A percentile compares a stretch with the other conserved stretches of the same genome.
These are phyloP conservation scores for Vitis hybrid DNA, from an alignment of 177 flowering plant genomes.

Conservation along the genomic window DNA sequence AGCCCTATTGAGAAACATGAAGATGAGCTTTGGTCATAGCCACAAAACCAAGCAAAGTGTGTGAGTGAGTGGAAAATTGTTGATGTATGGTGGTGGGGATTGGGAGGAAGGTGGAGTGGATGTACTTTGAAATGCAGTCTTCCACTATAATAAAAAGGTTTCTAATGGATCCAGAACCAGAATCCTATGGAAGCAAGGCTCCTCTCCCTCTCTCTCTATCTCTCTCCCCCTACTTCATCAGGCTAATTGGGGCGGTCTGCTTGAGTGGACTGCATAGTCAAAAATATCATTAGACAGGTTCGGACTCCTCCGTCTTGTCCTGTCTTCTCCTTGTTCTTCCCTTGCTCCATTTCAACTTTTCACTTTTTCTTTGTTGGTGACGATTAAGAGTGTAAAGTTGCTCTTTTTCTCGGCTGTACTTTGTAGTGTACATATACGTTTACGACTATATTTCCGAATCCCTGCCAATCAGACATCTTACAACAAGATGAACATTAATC, in stretches of 20 bases:
- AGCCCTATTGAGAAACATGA: not conserved
- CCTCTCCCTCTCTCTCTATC: constrained; percentile 4
- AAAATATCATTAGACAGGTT: constrained; percentile 33
- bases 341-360: constrained; percentile 7
- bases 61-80: constrained; percentile 7
- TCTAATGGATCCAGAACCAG: constrained; percentile 17
- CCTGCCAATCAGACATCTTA: too few relatives aligned
- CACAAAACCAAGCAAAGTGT: constrained; percentile 1
- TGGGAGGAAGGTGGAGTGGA: constrained; percentile 15
- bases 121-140: constrained; percentile 33
- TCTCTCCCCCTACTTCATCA: too few relatives aligned
- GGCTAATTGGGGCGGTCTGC: constrained; percentile 8
- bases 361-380: constrained; percentile 3
- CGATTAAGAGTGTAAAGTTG: not conserved
- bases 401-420: constrained; percentile 5
- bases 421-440: constrained; percentile 2
- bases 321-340: constrained; percentile 29
- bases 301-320: constrained; percentile 32
- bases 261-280: constrained; percentile 38
- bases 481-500: too few relatives aligned
- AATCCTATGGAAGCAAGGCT: constrained; percentile 21
- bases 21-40: constrained; percentile 1
- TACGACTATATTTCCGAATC: too few relatives aligned
- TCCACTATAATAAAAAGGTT: constrained; percentile 21
- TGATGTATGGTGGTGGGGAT: constrained; percentile 25